Evolutionary conservation across 2,329 filamentous ascomycete species (phyloP).

Genomic region (Calonectria pseudoreteaudii): DNA sequence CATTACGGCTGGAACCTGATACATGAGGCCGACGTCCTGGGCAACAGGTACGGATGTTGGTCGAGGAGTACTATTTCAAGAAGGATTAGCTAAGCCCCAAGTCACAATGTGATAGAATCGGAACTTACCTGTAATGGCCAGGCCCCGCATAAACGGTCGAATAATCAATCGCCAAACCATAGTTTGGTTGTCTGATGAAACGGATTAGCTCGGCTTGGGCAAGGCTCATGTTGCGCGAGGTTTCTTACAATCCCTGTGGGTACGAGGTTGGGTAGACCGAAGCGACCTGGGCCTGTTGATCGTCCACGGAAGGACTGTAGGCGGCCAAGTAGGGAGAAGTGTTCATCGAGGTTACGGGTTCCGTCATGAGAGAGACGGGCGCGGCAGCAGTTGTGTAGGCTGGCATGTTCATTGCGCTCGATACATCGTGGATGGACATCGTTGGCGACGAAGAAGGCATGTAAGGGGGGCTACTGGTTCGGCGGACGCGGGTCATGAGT

Average conservation of each 20-base stretch:
- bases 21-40: conserved; percentile 57
- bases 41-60: conserved; percentile 52
- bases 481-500: conserved; percentile 61
- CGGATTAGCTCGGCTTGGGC: conserved; percentile 47
- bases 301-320: conserved; percentile 62
- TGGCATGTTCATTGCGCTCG: conserved; percentile 57
- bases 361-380: conserved; percentile 63
- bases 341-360: conserved; percentile 59
- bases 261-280: conserved; percentile 49
- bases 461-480: conserved; percentile 62
- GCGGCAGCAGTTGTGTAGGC: conserved; percentile 64
- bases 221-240: conserved; percentile 30
- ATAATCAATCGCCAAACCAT: conserved; percentile 60
- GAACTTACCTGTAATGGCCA: conserved; percentile 54
- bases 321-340: conserved; percentile 60
- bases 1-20: conserved; percentile 55
- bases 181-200: conserved; percentile 47
- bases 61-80: conserved; percentile 50
- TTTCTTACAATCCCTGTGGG: conserved; percentile 51
- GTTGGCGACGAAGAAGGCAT: conserved; percentile 50
- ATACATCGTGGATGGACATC: conserved; percentile 52
- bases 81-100: conserved; percentile 31
- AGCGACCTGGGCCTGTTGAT: conserved; percentile 52
- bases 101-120: conserved; percentile 10
- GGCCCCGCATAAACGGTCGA: conserved; percentile 49